Percentiles rank a stretch among this genome's conserved stretches.
phyloP scores from a whole-genome alignment of 768 basidiomycete genomes.

The Phylloporus sp. region DNA sequence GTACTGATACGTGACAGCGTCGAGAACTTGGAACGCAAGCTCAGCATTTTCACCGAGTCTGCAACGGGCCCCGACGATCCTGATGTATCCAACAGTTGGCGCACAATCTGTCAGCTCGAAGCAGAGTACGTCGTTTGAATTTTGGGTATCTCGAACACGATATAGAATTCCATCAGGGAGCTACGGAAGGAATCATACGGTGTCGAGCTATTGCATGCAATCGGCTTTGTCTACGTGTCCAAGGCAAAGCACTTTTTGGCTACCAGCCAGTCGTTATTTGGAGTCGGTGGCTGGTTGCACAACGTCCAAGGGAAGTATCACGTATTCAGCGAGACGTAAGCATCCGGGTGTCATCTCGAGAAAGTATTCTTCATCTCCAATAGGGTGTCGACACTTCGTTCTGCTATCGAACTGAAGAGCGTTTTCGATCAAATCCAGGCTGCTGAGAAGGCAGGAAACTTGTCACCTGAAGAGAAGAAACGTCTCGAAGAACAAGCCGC shows the following conservation, averaged over 20 bases:
- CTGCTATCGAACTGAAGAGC: conserved; percentile 82
- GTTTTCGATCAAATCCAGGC: conserved; percentile 92
- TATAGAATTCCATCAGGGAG: conserved; percentile 43
- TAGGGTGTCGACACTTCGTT: conserved; percentile 78
- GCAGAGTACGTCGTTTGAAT: conserved; percentile 57
- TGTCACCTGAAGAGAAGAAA: conserved; percentile 72
- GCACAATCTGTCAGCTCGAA: conserved; percentile 73
- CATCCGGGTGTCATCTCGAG: conserved; percentile 8
- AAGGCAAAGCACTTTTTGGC: conserved; percentile 84
- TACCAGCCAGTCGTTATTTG: conserved; percentile 60
- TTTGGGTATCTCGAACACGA: neutral
- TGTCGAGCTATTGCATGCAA: conserved; percentile 75
- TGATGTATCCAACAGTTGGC: conserved; percentile 69
- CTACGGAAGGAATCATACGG: conserved; percentile 85
- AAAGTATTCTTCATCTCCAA: conserved; percentile 1
- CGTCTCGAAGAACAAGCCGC: conserved; percentile 88
- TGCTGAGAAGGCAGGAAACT: conserved; percentile 79
- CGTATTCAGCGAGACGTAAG: conserved; percentile 89
- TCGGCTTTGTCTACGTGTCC: conserved; percentile 79
- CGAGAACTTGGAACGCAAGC: conserved; percentile 73
- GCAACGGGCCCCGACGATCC: conserved; percentile 63
- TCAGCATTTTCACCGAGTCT: conserved; percentile 84
- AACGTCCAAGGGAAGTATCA: conserved; percentile 91
- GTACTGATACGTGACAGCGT: conserved; percentile 31
- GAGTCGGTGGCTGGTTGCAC: conserved; percentile 90